These are phyloP conservation scores for Hericium erinaceus DNA, from an alignment of 768 basidiomycete species.

Conservation along the genomic window DNA sequence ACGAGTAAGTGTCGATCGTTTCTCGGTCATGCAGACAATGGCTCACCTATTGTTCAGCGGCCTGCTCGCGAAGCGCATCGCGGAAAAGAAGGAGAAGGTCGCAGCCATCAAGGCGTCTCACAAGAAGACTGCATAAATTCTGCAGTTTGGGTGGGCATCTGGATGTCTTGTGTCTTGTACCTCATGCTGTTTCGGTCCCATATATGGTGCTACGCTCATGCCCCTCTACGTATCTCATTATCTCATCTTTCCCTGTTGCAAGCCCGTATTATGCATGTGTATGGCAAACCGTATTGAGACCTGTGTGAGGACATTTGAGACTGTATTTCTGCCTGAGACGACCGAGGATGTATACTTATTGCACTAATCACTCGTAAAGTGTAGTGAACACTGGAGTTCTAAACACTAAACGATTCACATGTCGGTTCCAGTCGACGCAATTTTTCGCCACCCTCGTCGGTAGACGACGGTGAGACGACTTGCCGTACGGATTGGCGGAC, in stretches of 20 bases:
- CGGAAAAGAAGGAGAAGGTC: slow-evolving; percentile 89
- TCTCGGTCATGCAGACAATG: slow-evolving; percentile 1
- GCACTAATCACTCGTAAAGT: background rate
- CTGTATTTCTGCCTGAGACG: too few relatives aligned
- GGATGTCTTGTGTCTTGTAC: slow-evolving; percentile 4
- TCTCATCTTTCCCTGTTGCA: slow-evolving; percentile 4
- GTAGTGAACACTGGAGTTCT: too few relatives aligned
- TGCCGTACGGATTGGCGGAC: too few relatives aligned
- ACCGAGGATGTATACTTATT: too few relatives aligned
- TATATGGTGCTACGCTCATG: slow-evolving; percentile 9
- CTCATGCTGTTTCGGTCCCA: slow-evolving; percentile 4
- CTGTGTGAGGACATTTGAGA: background rate
- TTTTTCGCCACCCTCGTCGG: too few relatives aligned
- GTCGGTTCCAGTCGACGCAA: too few relatives aligned
- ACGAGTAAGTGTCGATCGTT: slow-evolving; percentile 49
- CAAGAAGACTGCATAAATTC: slow-evolving; percentile 33
- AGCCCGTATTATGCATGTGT: slow-evolving; percentile 5
- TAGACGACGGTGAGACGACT: too few relatives aligned
- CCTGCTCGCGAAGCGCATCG: slow-evolving; percentile 79
- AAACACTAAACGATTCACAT: too few relatives aligned
- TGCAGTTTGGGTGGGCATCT: background rate
- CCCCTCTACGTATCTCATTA: slow-evolving; percentile 3
- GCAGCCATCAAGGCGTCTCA: slow-evolving; percentile 84
- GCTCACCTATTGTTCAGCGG: slow-evolving; percentile 27
- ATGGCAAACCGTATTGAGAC: slow-evolving; percentile 5